Conservation (phyloP, 306 rosid species). For the Macrotyloma uniflorum region DNA sequence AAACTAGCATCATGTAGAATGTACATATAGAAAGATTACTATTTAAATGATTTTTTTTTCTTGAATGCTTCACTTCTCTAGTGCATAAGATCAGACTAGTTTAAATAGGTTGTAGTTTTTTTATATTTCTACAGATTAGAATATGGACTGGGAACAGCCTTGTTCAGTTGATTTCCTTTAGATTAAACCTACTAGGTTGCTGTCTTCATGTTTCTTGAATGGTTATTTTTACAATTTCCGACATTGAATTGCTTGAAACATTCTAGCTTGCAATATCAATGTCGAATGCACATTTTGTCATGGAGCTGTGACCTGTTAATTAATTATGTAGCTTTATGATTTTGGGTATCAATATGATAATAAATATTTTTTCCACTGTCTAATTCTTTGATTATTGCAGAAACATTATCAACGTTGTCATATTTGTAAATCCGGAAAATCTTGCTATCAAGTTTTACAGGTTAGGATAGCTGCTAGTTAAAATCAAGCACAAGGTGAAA, state of each 20-base stretch:
- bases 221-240: not conserved
- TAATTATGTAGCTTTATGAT: slow-evolving; percentile 7
- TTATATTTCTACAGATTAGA: slow-evolving; percentile 17
- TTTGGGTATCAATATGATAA: slow-evolving; percentile 11
- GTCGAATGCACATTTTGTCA: slow-evolving; percentile 20
- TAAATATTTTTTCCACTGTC: slow-evolving; percentile 30
- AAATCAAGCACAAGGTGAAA: slow-evolving; percentile 26
- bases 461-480: slow-evolving; percentile 56
- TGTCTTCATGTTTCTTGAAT: slow-evolving; percentile 1
- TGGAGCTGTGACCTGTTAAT: slow-evolving; percentile 8
- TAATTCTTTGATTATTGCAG: slow-evolving; percentile 57
- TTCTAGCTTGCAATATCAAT: slow-evolving; percentile 14
- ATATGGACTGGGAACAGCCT: slow-evolving; percentile 26
- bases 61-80: slow-evolving; percentile 24
- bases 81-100: not conserved
- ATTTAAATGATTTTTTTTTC: not conserved
- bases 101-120: slow-evolving; percentile 25
- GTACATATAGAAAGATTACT: not conserved
- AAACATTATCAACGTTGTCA: slow-evolving; percentile 81
- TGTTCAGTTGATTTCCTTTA: slow-evolving; percentile 14
- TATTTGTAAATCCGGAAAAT: slow-evolving; percentile 74
- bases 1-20: slow-evolving; percentile 1
- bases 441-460: slow-evolving; percentile 86
- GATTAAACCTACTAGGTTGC: not conserved
- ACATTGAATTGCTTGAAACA: slow-evolving; percentile 25